Evolutionary conservation across 2,329 filamentous ascomycete species (phyloP).

Genomic region (Rhynchosporium agropyri): DNA sequence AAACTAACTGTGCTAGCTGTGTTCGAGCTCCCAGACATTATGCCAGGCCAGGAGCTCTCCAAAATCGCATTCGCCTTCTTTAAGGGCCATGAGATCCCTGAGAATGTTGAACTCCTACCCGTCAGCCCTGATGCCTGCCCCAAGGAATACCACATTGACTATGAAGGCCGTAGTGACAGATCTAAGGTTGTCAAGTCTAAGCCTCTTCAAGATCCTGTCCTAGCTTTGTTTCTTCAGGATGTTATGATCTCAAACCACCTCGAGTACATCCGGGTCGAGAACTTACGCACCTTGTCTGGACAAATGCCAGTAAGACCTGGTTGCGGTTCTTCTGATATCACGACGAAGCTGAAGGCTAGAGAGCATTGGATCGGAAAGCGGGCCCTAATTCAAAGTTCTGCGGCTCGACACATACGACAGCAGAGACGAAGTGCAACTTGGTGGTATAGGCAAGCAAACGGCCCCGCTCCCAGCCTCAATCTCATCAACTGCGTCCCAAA

Average conservation of each 20-base stretch:
- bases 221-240: slow-evolving; percentile 28
- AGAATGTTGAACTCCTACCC: background rate
- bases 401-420: background rate
- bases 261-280: slow-evolving; percentile 13
- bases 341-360: background rate
- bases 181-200: slow-evolving; percentile 14
- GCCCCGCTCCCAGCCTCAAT: too few relatives aligned
- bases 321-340: background rate
- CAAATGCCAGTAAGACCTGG: background rate
- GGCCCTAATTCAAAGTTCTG: background rate
- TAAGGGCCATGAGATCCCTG: slow-evolving; percentile 5
- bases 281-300: background rate
- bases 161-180: slow-evolving; percentile 13
- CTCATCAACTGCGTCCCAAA: too few relatives aligned
- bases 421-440: background rate
- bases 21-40: background rate
- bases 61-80: slow-evolving; percentile 9
- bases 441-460: too few relatives aligned
- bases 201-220: slow-evolving; percentile 14
- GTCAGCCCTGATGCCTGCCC: slow-evolving; percentile 1
- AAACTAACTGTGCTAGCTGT: background rate
- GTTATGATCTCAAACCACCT: slow-evolving; percentile 26
- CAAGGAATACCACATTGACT: slow-evolving; percentile 13
- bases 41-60: background rate
- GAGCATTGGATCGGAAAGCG: background rate